Evolutionary conservation across 805 yeast species (phyloP), one percentile per base, ranked within the genome.

Genomic region (Teunomyces aglyptinius): DNA sequence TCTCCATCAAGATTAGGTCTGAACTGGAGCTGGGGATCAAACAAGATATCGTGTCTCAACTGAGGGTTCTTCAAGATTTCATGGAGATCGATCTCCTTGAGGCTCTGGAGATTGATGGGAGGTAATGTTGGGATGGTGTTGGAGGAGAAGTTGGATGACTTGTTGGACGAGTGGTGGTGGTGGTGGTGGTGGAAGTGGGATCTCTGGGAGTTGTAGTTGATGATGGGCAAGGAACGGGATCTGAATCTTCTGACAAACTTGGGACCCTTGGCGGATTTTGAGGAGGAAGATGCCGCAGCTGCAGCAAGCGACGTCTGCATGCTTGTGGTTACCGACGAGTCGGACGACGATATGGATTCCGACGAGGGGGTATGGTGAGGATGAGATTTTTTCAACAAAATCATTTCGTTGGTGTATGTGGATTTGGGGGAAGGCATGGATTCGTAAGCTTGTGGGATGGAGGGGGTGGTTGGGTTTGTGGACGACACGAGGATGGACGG

Each of bases 1-100:
- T 91, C 97, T 43, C 96, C 96, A 63, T 88, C 96, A 54, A 90
- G 71, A 59, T 89, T 88, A 24, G 96, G 96, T 62, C 97, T 79
- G 65, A 91, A 89, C 70, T 90, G 96, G 49, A 91, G 73, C 59
- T 87, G 88, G 13, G 97, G 95, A 68, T 91, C 97, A 61, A 91
- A 91, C 11, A 89, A 75, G 45, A 92, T 88, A 63, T 92, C 98
- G 65, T 91, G 98, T 52, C 98, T 79, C 47, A 91, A 72, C 63
- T 89, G 96, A 3, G 96, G 96, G 66, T 91, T 91, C 60, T 87
- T 88, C 55, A 91, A 75, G 44, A 92, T 91, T 60, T 89, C 96
- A 51, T 86, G 86, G 39, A 91, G 68, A 59, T 91, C 97, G 48
- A 91, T 86, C 62, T 89, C 97, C 55, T 85, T 82, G 54, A 91